phyloP scores from a whole-genome alignment of 1,284 basidiomycete genomes.

The Ceratobasidium sp. region DNA sequence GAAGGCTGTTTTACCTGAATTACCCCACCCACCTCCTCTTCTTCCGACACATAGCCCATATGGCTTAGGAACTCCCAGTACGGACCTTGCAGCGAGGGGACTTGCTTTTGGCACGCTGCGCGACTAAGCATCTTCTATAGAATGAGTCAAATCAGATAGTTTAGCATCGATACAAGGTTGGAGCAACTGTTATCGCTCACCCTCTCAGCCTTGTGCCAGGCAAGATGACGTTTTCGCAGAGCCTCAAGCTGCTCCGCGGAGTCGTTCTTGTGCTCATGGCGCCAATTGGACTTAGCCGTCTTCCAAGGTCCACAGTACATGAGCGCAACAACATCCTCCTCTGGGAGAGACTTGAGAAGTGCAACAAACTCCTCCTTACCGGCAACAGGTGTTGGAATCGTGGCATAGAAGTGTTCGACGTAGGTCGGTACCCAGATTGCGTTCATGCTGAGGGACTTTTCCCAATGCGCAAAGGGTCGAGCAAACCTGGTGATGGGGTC shows the following conservation, averaged over 20 bases:
- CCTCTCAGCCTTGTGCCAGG: not conserved
- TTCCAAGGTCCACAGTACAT: constrained; percentile 11
- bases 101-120: not conserved
- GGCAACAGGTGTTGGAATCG: not conserved
- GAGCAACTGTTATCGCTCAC: not conserved
- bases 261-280: not conserved
- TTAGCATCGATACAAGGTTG: no score
- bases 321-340: not conserved
- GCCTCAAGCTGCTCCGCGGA: not conserved
- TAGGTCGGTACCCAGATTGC: constrained; percentile 4
- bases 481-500: constrained; percentile 6
- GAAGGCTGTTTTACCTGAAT: not conserved
- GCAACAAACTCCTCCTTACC: not conserved
- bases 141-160: no score
- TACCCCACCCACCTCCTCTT: constrained; percentile 9
- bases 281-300: not conserved
- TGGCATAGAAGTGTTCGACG: not conserved
- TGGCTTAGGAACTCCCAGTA: not conserved
- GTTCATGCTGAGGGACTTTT: not conserved
- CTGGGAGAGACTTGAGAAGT: not conserved
- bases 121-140: not conserved
- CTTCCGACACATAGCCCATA: constrained; percentile 12
- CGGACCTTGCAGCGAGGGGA: constrained; percentile 6
- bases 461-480: constrained; percentile 2
- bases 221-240: not conserved